phyloP scores from a whole-genome alignment of 2,329 filamentous ascomycete genomes.

The Fusarium multiceps region DNA sequence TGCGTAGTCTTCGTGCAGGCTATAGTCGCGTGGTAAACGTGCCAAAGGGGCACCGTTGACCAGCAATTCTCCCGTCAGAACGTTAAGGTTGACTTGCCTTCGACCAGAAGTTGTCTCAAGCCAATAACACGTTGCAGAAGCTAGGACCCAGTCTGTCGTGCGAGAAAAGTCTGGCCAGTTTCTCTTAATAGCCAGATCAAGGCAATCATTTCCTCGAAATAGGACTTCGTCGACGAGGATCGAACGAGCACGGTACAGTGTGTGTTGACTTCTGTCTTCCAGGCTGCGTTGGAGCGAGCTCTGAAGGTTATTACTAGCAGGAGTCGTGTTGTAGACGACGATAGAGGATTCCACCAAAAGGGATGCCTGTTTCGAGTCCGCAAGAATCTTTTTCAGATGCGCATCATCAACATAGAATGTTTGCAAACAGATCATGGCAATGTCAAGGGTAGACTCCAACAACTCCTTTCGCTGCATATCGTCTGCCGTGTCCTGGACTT shows the following conservation, averaged over 20 bases:
- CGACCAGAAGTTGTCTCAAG: constrained; percentile 4
- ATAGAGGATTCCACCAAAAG: too few relatives aligned
- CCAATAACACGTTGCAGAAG: constrained; percentile 23
- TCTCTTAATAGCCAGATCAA: constrained; percentile 31
- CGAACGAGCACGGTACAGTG: constrained; percentile 11
- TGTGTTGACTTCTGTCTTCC: constrained; percentile 21
- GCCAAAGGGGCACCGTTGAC: constrained; percentile 24
- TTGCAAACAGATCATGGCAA: too few relatives aligned
- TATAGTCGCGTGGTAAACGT: constrained; percentile 17
- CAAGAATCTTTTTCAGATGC: too few relatives aligned
- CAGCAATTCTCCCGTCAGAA: constrained; percentile 26
- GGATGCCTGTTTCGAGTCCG: too few relatives aligned
- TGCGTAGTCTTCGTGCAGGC: constrained; percentile 10
- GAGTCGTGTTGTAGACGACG: too few relatives aligned
- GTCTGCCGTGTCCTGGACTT: too few relatives aligned
- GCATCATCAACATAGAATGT: too few relatives aligned
- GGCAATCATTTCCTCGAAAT: background rate
- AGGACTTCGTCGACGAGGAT: background rate
- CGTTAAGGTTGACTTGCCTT: constrained; percentile 11
- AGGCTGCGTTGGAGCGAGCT: too few relatives aligned
- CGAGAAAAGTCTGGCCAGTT: constrained; percentile 30
- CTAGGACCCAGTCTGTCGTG: background rate
- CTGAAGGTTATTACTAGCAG: too few relatives aligned
- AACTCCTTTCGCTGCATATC: too few relatives aligned
- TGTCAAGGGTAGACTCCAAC: too few relatives aligned